A percentile compares a stretch with the other conserved stretches of the same genome.
Evolutionary conservation across 345 rosid species (phyloP).

Genomic region (Ceriops decandra): DNA sequence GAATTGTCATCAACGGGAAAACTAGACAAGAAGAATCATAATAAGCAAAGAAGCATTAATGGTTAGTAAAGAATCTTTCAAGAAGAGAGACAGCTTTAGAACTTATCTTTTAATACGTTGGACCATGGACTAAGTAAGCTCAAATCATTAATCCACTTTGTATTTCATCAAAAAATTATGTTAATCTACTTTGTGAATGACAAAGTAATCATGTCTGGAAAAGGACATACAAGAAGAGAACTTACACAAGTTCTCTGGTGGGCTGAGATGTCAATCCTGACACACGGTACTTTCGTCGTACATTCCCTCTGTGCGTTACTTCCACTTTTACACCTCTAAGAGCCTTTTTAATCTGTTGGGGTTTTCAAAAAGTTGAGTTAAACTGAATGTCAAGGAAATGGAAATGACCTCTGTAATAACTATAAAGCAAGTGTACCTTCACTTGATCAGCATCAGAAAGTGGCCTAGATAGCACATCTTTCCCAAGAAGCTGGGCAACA

Average conservation of each 20-base stretch:
- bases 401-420: slow-evolving; percentile 1
- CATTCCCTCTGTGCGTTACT: slow-evolving; percentile 88
- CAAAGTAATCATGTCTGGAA: too few relatives aligned
- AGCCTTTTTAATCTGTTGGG: slow-evolving; percentile 73
- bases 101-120: too few relatives aligned
- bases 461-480: slow-evolving; percentile 69
- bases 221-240: slow-evolving; percentile 2
- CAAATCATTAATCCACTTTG: too few relatives aligned
- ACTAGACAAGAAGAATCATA: slow-evolving; percentile 35
- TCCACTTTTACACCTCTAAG: slow-evolving; percentile 98
- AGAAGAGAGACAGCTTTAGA: background rate
- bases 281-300: slow-evolving; percentile 96
- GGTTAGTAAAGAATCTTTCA: background rate
- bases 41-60: slow-evolving; percentile 3
- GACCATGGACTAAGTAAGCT: too few relatives aligned
- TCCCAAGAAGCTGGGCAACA: slow-evolving; percentile 86
- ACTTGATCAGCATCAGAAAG: slow-evolving; percentile 91
- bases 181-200: too few relatives aligned
- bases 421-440: slow-evolving; percentile 46
- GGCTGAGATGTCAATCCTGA: slow-evolving; percentile 97
- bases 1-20: slow-evolving; percentile 95
- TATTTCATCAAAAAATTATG: too few relatives aligned
- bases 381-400: slow-evolving; percentile 7
- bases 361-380: slow-evolving; percentile 1
- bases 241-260: slow-evolving; percentile 91